Conservation (phyloP, 2,329 filamentous ascomycete genomes). For the Aspergillus versicolor region DNA sequence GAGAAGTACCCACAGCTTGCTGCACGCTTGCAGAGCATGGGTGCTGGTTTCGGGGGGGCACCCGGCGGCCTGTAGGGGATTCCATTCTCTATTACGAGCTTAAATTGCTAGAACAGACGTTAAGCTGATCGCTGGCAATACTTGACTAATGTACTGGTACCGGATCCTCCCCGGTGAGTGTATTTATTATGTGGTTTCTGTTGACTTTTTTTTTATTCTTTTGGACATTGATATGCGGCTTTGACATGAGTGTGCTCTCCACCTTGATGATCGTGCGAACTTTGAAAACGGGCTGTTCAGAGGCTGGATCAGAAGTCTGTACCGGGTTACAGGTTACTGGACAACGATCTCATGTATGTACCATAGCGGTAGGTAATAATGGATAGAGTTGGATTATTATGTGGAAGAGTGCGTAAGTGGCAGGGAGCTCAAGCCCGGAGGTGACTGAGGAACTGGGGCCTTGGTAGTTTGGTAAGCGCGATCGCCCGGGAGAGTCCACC, state of each 20-base stretch:
- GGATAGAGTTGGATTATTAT: constrained; percentile 9
- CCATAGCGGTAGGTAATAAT: constrained; percentile 15
- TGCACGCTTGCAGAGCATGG: constrained; percentile 66
- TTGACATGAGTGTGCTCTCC: constrained; percentile 6
- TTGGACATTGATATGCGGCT: constrained; percentile 14
- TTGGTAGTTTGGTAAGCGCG: neutral
- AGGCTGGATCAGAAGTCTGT: constrained; percentile 5
- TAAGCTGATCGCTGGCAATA: neutral
- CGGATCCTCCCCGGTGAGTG: constrained; percentile 5
- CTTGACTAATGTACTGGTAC: neutral
- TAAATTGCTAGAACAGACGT: neutral
- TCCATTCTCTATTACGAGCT: neutral
- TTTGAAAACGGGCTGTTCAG: constrained; percentile 3
- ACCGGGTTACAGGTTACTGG: neutral
- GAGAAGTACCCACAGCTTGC: constrained; percentile 82
- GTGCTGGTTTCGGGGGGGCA: constrained; percentile 36
- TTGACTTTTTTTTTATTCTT: constrained; percentile 16
- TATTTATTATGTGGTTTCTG: constrained; percentile 17
- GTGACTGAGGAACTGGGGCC: no score
- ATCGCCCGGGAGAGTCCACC: constrained; percentile 12
- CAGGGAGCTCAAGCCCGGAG: neutral
- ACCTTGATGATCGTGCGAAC: constrained; percentile 15
- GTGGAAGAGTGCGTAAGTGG: neutral
- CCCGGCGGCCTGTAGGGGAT: constrained; percentile 34
- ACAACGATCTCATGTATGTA: constrained; percentile 12